Base-by-base conservation (phyloP, 768 basidiomycete genomes). In the Strobilomyces confusus region DNA sequence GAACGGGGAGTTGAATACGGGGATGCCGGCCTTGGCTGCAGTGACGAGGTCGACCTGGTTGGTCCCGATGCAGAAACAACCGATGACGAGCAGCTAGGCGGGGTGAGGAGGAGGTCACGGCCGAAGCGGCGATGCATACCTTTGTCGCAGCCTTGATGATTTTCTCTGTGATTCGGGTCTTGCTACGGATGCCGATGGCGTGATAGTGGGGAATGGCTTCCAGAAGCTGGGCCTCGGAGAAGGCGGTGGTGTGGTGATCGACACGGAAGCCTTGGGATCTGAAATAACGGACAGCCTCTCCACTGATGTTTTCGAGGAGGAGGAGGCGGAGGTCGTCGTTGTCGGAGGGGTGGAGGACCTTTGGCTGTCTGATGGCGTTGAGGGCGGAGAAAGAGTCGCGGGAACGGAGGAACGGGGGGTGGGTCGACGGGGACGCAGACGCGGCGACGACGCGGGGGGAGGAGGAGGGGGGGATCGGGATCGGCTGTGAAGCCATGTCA, bases 41-140 rank as follows among this genome's bases (percentile, higher is more conserved):
- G 88, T 83, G 46, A 68, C 55, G 43, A 99, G 84, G 68, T 98
- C 94, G 59, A 98, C 97, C 72, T 98, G 97, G 72, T 98, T 98
- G 49, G 92, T 95, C 47, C 97, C 97, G 59, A 99, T 99, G 74
- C 97, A 99, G 81, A 99, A 99, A 72, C 97, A 99, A 12, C 97
- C 95, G 58, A 98, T 92, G 65, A 87, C 91, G 13, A 98, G 80
- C 43, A 99, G 87, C 94, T 99, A 64, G 44, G 19, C 23, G 22
- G 29, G 12, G 19, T 54, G 34, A 63, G 48, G 37, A 19, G 30
- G 38, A 15, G 29, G 49, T 34, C 34, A 19, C 12, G 29, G 43
- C 6, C 19, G 37, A 30, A 25, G 14, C 48, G 30, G 32, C 13
- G 9, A 43, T 11, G 64, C 81, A 45, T 64, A 87, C 95, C 80